Percentiles rank a stretch among this genome's conserved stretches.
These are phyloP conservation scores for Cercospora beticola DNA, from an alignment of 2,329 filamentous ascomycete genomes.

Conservation along the genomic window DNA sequence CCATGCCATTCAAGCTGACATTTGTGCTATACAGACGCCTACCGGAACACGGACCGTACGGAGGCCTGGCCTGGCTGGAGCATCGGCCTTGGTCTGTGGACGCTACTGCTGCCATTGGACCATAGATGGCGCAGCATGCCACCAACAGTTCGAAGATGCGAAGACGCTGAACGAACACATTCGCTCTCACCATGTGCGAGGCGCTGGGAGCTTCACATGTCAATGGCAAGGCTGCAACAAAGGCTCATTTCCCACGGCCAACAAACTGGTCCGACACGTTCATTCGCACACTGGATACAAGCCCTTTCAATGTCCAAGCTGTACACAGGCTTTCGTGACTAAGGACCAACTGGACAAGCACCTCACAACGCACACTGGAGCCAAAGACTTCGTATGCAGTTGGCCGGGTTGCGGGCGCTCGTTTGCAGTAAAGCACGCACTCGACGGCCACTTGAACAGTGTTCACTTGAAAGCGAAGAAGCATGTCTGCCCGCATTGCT, in stretches of 20 bases:
- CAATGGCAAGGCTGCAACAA: constrained; percentile 57
- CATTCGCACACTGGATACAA: constrained; percentile 62
- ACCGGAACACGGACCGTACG: constrained; percentile 24
- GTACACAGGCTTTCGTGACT: constrained; percentile 61
- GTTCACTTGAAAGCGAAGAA: constrained; percentile 55
- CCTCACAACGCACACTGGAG: constrained; percentile 64
- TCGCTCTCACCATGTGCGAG: constrained; percentile 50
- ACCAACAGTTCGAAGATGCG: constrained; percentile 44
- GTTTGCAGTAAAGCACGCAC: constrained; percentile 67
- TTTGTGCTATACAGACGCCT: constrained; percentile 17
- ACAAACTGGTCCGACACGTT: constrained; percentile 64
- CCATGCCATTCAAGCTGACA: background rate
- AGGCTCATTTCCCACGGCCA: constrained; percentile 39
- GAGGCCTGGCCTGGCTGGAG: constrained; percentile 30
- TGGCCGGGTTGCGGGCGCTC: constrained; percentile 46
- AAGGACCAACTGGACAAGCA: constrained; percentile 69
- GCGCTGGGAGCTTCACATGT: constrained; percentile 34
- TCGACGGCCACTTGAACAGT: constrained; percentile 57
- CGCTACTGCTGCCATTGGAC: constrained; percentile 35
- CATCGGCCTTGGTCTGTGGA: constrained; percentile 30
- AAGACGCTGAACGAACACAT: constrained; percentile 58
- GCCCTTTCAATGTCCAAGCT: constrained; percentile 51
- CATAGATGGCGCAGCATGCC: constrained; percentile 26
- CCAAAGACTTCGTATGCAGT: constrained; percentile 61
- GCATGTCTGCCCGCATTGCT: constrained; percentile 36